Percentiles rank a stretch among this genome's conserved stretches.
Conservation (phyloP, 495 filamentous ascomycete species). For the Acidiella bohemica region DNA sequence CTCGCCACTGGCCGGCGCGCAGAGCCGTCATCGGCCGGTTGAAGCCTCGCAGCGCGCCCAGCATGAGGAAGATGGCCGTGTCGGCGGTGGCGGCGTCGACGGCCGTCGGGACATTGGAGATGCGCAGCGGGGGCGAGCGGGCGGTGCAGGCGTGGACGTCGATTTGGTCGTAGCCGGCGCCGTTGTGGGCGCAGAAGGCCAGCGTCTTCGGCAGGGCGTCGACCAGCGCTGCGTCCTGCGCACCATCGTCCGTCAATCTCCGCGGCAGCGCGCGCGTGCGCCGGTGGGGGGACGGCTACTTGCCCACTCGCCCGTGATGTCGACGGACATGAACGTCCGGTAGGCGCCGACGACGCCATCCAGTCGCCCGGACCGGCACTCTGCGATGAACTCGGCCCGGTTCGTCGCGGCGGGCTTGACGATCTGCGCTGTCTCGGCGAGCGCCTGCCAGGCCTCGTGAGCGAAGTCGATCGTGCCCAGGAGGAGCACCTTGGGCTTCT, state of each 20-base stretch:
- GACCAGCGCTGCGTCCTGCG: conserved; percentile 39
- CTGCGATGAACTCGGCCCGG: conserved; percentile 55
- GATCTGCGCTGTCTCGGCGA: conserved; percentile 38
- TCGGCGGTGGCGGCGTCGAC: conserved; percentile 76
- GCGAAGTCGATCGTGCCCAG: conserved; percentile 32
- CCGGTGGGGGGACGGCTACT: too few species aligned
- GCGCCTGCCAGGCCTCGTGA: conserved; percentile 36
- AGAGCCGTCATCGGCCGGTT: conserved; percentile 48
- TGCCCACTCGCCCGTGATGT: conserved; percentile 49
- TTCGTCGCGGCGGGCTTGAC: conserved; percentile 38
- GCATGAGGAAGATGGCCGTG: conserved; percentile 59
- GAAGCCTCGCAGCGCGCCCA: conserved; percentile 63
- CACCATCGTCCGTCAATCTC: too few species aligned
- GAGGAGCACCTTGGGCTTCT: conserved; percentile 26
- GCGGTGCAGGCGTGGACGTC: conserved; percentile 56
- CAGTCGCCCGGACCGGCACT: conserved; percentile 55
- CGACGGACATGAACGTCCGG: conserved; percentile 58
- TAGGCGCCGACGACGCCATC: conserved; percentile 56
- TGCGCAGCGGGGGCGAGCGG: conserved; percentile 43
- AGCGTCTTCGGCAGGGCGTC: conserved; percentile 48
- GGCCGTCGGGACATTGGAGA: conserved; percentile 70
- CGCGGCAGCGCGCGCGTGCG: too few species aligned
- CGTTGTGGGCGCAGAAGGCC: conserved; percentile 73
- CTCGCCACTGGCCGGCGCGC: conserved; percentile 45
- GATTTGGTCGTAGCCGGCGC: conserved; percentile 72